Conservation (phyloP, 345 rosid species). For the thale cress (Arabidopsis thaliana) region DNA sequence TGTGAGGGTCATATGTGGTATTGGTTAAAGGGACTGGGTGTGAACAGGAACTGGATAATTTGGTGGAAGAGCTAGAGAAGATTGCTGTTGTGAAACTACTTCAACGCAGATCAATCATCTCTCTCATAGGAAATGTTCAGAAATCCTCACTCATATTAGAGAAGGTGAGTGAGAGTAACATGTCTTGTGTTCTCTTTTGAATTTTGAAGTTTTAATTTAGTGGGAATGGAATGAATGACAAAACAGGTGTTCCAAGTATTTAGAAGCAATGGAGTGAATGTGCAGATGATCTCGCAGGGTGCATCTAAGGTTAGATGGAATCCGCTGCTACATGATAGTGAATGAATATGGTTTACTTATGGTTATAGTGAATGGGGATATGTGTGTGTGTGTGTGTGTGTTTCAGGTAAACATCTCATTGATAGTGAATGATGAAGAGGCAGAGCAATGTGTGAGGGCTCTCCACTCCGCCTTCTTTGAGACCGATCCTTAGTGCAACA, state of each 20-base stretch:
- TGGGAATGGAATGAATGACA: slow-evolving; percentile 3
- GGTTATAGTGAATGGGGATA: slow-evolving; percentile 11
- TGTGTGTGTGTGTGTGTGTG: slow-evolving; percentile 4
- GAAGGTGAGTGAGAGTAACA: slow-evolving; percentile 56
- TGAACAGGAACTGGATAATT: slow-evolving; percentile 86
- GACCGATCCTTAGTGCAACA: slow-evolving; percentile 32
- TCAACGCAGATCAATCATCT: slow-evolving; percentile 84
- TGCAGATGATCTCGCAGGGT: slow-evolving; percentile 98
- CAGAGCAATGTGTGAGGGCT: slow-evolving; percentile 84
- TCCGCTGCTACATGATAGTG: not conserved
- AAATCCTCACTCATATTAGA: slow-evolving; percentile 86
- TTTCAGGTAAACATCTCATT: slow-evolving; percentile 87
- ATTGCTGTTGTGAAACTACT: slow-evolving; percentile 85
- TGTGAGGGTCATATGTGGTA: not conserved
- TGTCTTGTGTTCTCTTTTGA: slow-evolving; percentile 13
- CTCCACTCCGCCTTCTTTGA: slow-evolving; percentile 83
- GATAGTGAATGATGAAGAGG: slow-evolving; percentile 78
- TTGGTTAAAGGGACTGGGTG: slow-evolving; percentile 25
- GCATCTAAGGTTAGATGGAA: slow-evolving; percentile 76
- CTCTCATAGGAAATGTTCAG: slow-evolving; percentile 89
- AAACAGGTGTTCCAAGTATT: slow-evolving; percentile 80
- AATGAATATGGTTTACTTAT: not conserved
- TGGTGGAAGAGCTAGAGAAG: slow-evolving; percentile 94
- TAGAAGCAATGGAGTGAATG: slow-evolving; percentile 78
- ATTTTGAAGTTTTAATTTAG: not conserved